These are phyloP conservation scores for Aspergillus viridinutans DNA, from an alignment of 2,329 filamentous ascomycete species.

Conservation along the genomic window DNA sequence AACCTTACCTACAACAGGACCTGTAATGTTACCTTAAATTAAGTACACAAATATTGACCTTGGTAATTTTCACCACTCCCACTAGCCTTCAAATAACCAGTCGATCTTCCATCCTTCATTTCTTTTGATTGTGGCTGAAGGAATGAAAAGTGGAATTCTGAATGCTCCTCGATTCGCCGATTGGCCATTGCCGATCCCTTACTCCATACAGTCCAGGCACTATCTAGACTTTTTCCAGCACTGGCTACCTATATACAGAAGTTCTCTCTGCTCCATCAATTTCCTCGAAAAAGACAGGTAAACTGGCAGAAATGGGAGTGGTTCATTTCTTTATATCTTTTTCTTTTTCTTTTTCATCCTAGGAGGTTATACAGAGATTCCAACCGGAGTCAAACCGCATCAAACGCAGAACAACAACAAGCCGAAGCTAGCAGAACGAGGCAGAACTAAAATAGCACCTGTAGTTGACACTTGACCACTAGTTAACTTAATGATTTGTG, in stretches of 20 bases:
- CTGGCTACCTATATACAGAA: not conserved
- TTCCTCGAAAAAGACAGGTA: not conserved
- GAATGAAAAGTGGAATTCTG: not conserved
- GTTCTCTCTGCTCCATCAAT: not conserved
- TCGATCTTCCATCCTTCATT: not conserved
- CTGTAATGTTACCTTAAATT: not conserved
- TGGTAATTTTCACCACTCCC: not conserved
- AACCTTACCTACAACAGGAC: not conserved
- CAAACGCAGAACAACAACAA: not conserved
- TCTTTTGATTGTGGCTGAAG: not conserved
- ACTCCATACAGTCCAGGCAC: not conserved
- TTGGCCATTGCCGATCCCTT: not conserved
- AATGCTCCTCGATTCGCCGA: not conserved
- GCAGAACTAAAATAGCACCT: not conserved
- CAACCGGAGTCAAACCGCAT: not conserved
- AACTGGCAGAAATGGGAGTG: not conserved
- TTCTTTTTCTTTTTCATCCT: not conserved
- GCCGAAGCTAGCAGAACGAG: not conserved
- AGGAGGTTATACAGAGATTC: not conserved
- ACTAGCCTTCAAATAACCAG: not conserved
- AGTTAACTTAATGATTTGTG: too few relatives aligned
- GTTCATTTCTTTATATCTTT: not conserved
- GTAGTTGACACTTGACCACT: not conserved
- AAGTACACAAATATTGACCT: not conserved
- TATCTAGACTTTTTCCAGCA: not conserved